Base-by-base conservation (phyloP, 306 rosid species). In the Biancaea sappan region DNA sequence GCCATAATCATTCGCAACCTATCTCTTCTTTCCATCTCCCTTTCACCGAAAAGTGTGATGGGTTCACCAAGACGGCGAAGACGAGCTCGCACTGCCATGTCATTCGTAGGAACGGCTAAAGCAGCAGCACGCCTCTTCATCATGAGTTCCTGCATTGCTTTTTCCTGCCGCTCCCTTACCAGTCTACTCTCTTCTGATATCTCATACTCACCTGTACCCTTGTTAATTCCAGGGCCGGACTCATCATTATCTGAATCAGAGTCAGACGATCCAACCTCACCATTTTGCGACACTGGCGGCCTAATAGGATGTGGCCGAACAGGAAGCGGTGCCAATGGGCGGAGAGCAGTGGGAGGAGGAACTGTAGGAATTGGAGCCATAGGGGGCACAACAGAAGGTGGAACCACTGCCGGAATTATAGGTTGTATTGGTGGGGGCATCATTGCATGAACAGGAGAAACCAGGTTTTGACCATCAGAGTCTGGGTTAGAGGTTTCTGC, bases 1-100 rank as follows among this genome's bases (percentile, higher is more conserved):
- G 87, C 93, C 92, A 92, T 87, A 62, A 92, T 87, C 91, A 79
- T 84, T 51, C 99, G 74, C 76, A 94, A 61, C 86, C 96, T 80
- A 69, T 94, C 98, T 12, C 97, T 78, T 47, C 99, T 83, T 79
- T 94, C 97, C 99, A 94, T 94, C 80, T 90, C 99, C 78, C 91
- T 85, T 78, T 94, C 99, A 7, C 99, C 99, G 57, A 94, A 94
- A 4, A 87, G 84, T 28, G 99, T 92, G 18, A 94, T 88, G 8
- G 97, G 99, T 57, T 90, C 99, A 1, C 95, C 91, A 38, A 92
- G 99, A 44, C 93, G 88, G 40, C 95, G 93, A 58, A 94, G 97
- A 32, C 97, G 93, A 47, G 95, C 84, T 29, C 96, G 80, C 74
- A 92, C 97, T 19, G 97, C 94, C 88, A 82, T 87, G 87, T 94